phyloP scores from a whole-genome alignment of 805 yeast genomes.

The Kuraishia hungarica region DNA sequence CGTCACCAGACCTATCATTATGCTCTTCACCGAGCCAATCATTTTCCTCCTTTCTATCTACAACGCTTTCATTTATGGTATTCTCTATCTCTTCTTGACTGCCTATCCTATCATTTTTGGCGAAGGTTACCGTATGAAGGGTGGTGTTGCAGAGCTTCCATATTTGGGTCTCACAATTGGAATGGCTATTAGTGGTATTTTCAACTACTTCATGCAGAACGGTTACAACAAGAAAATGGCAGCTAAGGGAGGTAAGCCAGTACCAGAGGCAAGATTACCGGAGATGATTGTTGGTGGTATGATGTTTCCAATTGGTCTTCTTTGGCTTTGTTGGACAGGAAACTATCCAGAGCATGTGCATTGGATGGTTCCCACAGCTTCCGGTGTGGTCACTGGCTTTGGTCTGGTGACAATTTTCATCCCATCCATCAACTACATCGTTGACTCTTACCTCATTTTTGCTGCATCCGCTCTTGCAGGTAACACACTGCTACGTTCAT shows the following conservation, averaged over 20 bases:
- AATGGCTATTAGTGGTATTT: conserved; percentile 44
- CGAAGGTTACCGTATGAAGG: conserved; percentile 49
- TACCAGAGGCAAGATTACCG: conserved; percentile 54
- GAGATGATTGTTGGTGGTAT: conserved; percentile 47
- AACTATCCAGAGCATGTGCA: conserved; percentile 38
- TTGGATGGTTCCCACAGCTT: conserved; percentile 39
- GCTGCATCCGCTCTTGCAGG: conserved; percentile 64
- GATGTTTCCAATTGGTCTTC: conserved; percentile 42
- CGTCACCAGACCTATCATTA: conserved; percentile 55
- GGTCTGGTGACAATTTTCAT: conserved; percentile 52
- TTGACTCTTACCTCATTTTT: conserved; percentile 48
- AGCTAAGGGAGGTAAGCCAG: conserved; percentile 32
- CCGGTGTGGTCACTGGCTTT: conserved; percentile 28
- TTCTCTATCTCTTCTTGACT: conserved; percentile 62
- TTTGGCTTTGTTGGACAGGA: conserved; percentile 60
- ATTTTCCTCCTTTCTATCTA: conserved; percentile 59
- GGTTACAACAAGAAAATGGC: conserved; percentile 37
- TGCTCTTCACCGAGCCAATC: conserved; percentile 68
- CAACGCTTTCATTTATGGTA: conserved; percentile 75
- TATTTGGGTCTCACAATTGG: conserved; percentile 73
- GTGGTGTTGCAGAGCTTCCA: conserved; percentile 70
- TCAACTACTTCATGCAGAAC: conserved; percentile 46
- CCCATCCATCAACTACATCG: conserved; percentile 50
- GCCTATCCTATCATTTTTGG: conserved; percentile 70
- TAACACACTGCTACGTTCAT: conserved; percentile 49